Base-by-base conservation (phyloP, 768 basidiomycete species). In the Kwoniella sp. region DNA sequence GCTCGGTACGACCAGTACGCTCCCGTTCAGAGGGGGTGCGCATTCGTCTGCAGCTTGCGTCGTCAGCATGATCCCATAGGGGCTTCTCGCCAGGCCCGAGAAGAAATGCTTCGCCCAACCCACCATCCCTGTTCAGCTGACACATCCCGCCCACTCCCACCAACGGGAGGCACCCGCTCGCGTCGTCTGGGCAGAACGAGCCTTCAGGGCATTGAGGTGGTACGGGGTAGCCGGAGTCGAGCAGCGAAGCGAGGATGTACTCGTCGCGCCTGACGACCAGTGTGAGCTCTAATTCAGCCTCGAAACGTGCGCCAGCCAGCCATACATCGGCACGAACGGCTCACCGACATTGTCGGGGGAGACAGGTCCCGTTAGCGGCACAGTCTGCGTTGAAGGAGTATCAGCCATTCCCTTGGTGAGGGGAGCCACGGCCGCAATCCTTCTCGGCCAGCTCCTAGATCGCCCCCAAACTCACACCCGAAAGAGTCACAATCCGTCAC, bases 121-220 rank as follows among this genome's bases (percentile, higher is more conserved):
- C 11, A 65, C 63, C 63, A 48, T 65, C 63, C n/a, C 63, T 34
- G 32, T 65, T 65, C 17, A 65, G 48, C 25, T 65, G 37, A 50
- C 63, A 65, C 28, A 32, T 20, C 2, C 59, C 59, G 23, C 53
- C 63, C 9, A 61, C 34, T 9, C 27, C 34, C 2, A 61, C 56
- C 0, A 50, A 26, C 6, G 59, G 52, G 10, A 61, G 33, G 49
- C 63, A 65, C 8, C 48, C 56, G 11, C 59, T 61, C 1, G 56
- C 55, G 38, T 57, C 59, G 28, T 65, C 63, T 9, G 63, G 63
- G 32, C 63, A 65, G 37, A 58, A 65, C 3, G 41, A 44, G 5
- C 57, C 57, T 4, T 27, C 15, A 3, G 59, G 59, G 41, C 63
- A 59, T 11, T 45, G 38, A 5, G 59, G 56, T 10, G 63, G 63